Evolutionary conservation across 495 filamentous ascomycete genomes (phyloP).

Genomic region (Cairneyella variabilis): DNA sequence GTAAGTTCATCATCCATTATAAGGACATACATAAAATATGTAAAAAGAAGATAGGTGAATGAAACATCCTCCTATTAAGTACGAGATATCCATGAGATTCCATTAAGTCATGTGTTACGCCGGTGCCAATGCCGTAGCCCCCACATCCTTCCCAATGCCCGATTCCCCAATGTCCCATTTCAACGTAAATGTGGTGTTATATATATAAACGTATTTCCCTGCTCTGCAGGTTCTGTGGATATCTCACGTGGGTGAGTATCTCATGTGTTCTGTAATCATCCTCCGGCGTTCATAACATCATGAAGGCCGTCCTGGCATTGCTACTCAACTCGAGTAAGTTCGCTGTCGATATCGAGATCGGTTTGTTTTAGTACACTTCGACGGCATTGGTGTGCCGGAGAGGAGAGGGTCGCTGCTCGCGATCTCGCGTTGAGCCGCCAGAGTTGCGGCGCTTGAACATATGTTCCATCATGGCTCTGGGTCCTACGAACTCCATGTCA

Average conservation of each 20-base stretch:
- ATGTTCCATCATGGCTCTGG: slow-evolving; percentile 21
- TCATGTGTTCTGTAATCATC: neutral
- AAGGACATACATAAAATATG: no score
- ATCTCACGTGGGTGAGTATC: neutral
- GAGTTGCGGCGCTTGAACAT: slow-evolving; percentile 26
- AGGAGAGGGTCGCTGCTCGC: slow-evolving; percentile 14
- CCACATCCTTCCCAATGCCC: neutral
- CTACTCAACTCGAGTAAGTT: no score
- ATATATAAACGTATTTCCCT: slow-evolving; percentile 2
- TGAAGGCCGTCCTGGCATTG: no score
- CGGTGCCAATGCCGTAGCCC: neutral
- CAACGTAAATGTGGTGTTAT: neutral
- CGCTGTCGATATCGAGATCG: slow-evolving; percentile 4
- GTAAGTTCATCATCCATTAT: no score
- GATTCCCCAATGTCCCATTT: neutral
- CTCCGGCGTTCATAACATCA: neutral
- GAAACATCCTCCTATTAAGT: neutral
- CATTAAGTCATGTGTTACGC: neutral
- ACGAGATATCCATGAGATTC: neutral
- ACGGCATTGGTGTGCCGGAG: slow-evolving; percentile 8
- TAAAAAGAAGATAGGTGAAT: neutral
- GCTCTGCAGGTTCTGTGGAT: slow-evolving; percentile 5
- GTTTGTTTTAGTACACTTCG: slow-evolving; percentile 2
- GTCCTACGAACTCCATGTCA: slow-evolving; percentile 25
- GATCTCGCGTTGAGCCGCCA: slow-evolving; percentile 10